Base-by-base conservation (phyloP, 2,329 filamentous ascomycete species). In the Penicillium frequentans region DNA sequence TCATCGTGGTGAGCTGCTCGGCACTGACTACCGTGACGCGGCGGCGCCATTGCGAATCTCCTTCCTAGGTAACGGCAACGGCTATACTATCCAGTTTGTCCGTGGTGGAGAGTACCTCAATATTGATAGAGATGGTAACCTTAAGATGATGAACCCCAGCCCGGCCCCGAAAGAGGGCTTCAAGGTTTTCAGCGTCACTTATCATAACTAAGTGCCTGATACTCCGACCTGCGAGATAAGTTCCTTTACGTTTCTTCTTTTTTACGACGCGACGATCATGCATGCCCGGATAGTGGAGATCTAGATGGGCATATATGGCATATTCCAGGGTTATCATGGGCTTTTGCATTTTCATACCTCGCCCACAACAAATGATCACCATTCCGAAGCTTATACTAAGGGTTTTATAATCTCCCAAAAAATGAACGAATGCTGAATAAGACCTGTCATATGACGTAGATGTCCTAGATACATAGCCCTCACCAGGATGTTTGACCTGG, bases 41-140 rank as follows among this genome's bases (percentile, higher is more conserved):
- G 73, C 73, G 2, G 65, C 66, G 16, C 67, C 65, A 8, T 64
- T 75, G 13, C 68, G 63, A 14, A 69, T 77, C 24, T 63, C 49
- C 0, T 75, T 76, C 62, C 59, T 71, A 10, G 73, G 73, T 0
- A 72, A 70, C 58, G 70, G 75, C 3, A 62, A 63, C 14, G 75
- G 73, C 1, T 72, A 77, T 54, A 64, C 59, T 8, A 37, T 77
- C 44, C 60, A 70, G 33, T 71, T 68, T 54, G 64, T 62, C 21
- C 55, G 65, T 2, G 57, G 58, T 23, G 63, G 64, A n/a, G 52
- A 65, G 3, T 64, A 64, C 23, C 56, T 70, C 26, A 60, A 64
- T 53, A 54, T 60, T 19, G 37, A 57, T 52, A 23, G 57, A 33
- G 10, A 45, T 8, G 63, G 63, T 16, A 4, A 8, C 49, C 54